phyloP scores from a whole-genome alignment of 2,329 filamentous ascomycete species.

The Herpotrichia juniperi region DNA sequence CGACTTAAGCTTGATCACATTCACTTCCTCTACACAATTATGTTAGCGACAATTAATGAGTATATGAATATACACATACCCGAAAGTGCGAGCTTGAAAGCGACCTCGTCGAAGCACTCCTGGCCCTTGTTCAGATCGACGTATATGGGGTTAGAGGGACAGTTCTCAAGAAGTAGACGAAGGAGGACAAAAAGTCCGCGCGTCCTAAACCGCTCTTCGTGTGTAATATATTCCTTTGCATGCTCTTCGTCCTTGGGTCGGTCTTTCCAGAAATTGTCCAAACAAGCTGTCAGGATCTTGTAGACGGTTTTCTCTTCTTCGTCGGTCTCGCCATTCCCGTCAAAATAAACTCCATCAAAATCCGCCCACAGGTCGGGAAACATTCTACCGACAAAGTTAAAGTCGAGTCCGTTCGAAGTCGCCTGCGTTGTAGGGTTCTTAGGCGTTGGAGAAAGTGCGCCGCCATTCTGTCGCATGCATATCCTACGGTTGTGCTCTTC shows the following conservation, averaged over 20 bases:
- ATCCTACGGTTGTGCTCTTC: too few species aligned
- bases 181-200: slow-evolving; percentile 26
- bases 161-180: slow-evolving; percentile 18
- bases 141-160: slow-evolving; percentile 19
- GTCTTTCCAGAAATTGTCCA: background rate
- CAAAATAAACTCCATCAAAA: too few species aligned
- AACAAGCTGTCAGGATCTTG: background rate
- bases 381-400: too few species aligned
- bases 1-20: background rate
- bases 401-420: too few species aligned
- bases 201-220: slow-evolving; percentile 22
- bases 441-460: too few species aligned
- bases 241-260: slow-evolving; percentile 6
- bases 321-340: too few species aligned
- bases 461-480: too few species aligned
- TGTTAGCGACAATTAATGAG: background rate
- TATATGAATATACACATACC: slow-evolving; percentile 10
- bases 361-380: too few species aligned
- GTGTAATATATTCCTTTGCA: too few species aligned
- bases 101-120: background rate
- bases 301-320: background rate
- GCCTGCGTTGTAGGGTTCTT: too few species aligned
- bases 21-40: slow-evolving; percentile 3
- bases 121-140: slow-evolving; percentile 9
- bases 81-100: slow-evolving; percentile 14